These are phyloP conservation scores for Eucalyptus virginea DNA, from an alignment of 345 rosid genomes.

Conservation along the genomic window DNA sequence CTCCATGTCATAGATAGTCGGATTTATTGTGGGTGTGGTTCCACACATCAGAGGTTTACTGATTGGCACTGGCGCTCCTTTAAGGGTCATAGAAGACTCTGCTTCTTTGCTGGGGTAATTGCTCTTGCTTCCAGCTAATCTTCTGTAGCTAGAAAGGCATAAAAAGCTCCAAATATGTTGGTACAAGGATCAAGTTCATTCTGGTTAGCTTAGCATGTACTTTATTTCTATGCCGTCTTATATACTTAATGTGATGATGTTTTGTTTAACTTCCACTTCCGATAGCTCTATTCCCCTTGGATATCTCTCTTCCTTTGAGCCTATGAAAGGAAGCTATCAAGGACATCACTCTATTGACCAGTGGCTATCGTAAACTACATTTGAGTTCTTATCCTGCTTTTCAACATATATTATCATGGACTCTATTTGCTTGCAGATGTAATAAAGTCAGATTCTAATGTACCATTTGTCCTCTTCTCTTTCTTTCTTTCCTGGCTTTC, in stretches of 20 bases:
- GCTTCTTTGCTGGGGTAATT: constrained; percentile 27
- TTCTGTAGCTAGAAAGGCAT: background rate
- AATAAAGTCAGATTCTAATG: background rate
- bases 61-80: constrained; percentile 25
- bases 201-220: background rate
- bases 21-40: constrained; percentile 22
- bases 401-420: background rate
- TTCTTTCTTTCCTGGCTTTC: background rate
- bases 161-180: background rate
- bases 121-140: background rate
- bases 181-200: background rate
- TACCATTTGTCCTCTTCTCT: background rate
- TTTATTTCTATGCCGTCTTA: background rate
- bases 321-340: background rate
- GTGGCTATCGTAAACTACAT: background rate
- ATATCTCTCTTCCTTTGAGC: background rate
- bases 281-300: background rate
- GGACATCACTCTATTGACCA: background rate
- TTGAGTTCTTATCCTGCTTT: background rate
- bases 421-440: background rate
- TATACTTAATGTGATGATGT: background rate
- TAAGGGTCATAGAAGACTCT: constrained; percentile 19
- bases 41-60: constrained; percentile 15
- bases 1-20: constrained; percentile 10
- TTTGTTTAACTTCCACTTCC: background rate